Percentiles rank a stretch among this genome's conserved stretches.
These are phyloP conservation scores for Anacardium occidentale DNA, from an alignment of 345 rosid genomes.

Conservation along the genomic window DNA sequence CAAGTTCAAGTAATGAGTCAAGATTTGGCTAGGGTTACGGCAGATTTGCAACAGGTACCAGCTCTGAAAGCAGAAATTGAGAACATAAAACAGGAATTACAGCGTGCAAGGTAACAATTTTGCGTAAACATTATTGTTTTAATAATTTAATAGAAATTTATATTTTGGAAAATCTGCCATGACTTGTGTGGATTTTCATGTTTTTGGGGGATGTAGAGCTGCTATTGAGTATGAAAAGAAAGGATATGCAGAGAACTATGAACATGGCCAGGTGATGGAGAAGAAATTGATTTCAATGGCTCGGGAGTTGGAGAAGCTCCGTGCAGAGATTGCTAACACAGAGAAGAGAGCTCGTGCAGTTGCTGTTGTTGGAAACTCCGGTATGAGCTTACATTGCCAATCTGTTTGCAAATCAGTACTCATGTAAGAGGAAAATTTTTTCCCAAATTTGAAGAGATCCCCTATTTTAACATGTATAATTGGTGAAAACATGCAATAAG, in stretches of 20 bases:
- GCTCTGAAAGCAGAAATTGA: slow-evolving; percentile 72
- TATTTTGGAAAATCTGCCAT: slow-evolving; percentile 4
- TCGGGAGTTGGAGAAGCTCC: slow-evolving; percentile 90
- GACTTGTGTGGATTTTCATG: not conserved
- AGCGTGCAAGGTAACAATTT: slow-evolving; percentile 68
- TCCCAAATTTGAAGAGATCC: not conserved
- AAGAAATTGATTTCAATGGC: slow-evolving; percentile 90
- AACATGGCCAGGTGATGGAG: slow-evolving; percentile 91
- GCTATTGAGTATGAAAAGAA: slow-evolving; percentile 96
- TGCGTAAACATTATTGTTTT: not conserved
- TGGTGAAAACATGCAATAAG: not conserved
- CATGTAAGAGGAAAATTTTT: not conserved
- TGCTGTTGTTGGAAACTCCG: slow-evolving; percentile 55
- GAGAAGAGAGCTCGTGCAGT: slow-evolving; percentile 66
- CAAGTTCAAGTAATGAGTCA: slow-evolving; percentile 70
- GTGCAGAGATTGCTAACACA: slow-evolving; percentile 85
- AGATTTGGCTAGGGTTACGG: slow-evolving; percentile 65
- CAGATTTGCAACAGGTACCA: slow-evolving; percentile 75
- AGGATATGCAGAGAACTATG: slow-evolving; percentile 92
- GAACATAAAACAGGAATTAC: slow-evolving; percentile 81
- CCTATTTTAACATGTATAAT: not conserved
- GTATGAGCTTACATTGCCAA: slow-evolving; percentile 26
- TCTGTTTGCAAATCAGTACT: not conserved
- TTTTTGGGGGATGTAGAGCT: slow-evolving; percentile 43
- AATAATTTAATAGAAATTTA: not conserved